Conservation (phyloP, 192 early-diverging fungal species). For the Spizellomyces sp. region DNA sequence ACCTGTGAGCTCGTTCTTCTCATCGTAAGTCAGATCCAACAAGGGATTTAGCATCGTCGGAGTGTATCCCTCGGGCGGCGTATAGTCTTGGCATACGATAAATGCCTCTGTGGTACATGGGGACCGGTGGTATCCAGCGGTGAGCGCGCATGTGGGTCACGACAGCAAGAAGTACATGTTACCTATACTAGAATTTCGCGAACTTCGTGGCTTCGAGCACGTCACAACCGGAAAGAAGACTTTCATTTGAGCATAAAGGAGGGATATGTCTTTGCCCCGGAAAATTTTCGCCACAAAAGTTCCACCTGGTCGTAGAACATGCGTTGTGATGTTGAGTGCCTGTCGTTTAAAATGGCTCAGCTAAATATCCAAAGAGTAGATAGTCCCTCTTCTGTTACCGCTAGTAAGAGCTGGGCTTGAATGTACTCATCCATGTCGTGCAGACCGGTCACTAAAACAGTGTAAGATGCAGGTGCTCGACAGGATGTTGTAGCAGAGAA, state of each 20-base stretch:
- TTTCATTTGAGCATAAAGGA: slow-evolving; percentile 90
- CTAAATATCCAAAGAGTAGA: background rate
- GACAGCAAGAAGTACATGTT: background rate
- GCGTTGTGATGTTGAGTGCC: slow-evolving; percentile 94
- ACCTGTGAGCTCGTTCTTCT: slow-evolving; percentile 65
- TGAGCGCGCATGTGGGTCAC: background rate
- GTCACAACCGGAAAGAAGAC: slow-evolving; percentile 91
- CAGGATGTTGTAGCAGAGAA: no score
- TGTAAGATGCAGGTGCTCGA: slow-evolving; percentile 8
- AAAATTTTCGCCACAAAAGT: slow-evolving; percentile 99
- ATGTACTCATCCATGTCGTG: slow-evolving; percentile 99
- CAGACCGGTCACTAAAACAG: slow-evolving; percentile 77
- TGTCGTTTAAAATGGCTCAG: slow-evolving; percentile 22
- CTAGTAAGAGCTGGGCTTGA: slow-evolving; percentile 93
- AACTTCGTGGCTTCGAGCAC: slow-evolving; percentile 90
- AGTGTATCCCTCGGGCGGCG: slow-evolving; percentile 79
- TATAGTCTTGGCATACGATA: slow-evolving; percentile 89
- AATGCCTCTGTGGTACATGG: slow-evolving; percentile 71
- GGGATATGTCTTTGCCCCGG: slow-evolving; percentile 88
- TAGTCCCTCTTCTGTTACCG: slow-evolving; percentile 42
- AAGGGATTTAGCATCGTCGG: slow-evolving; percentile 91
- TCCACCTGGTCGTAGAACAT: slow-evolving; percentile 86
- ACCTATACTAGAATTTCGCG: slow-evolving; percentile 82
- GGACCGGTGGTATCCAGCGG: background rate
- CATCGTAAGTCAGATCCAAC: slow-evolving; percentile 76